Conservation (phyloP, 805 yeast species). For the Dipodascus albidus region DNA sequence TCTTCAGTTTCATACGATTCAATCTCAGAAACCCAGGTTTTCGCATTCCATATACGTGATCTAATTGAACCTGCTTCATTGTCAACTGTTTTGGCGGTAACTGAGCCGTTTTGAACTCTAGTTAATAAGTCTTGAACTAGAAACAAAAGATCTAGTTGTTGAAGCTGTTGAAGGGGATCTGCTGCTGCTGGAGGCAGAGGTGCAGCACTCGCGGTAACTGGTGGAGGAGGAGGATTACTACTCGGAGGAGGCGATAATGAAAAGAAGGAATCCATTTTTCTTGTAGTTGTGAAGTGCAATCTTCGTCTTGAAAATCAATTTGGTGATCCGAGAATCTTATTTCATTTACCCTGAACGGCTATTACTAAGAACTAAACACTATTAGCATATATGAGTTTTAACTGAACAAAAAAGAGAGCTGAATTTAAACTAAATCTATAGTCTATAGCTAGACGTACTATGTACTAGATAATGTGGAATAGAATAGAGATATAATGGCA, state of each 20-base stretch:
- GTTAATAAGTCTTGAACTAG: conserved; percentile 17
- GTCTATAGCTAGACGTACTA: too few relatives aligned
- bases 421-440: too few relatives aligned
- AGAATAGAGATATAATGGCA: too few relatives aligned
- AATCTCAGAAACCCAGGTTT: conserved; percentile 11
- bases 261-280: not conserved
- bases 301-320: too few relatives aligned
- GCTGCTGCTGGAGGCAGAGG: not conserved
- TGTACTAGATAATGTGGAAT: too few relatives aligned
- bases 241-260: not conserved
- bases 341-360: not conserved
- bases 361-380: not conserved
- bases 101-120: conserved; percentile 12
- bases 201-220: not conserved
- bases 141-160: conserved; percentile 19
- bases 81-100: conserved; percentile 19
- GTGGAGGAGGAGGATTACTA: not conserved
- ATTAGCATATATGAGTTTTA: too few relatives aligned
- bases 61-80: conserved; percentile 22
- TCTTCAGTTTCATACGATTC: conserved; percentile 13
- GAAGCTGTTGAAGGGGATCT: conserved; percentile 4
- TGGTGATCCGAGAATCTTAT: not conserved
- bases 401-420: too few relatives aligned
- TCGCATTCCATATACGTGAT: conserved; percentile 16
- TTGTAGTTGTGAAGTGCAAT: not conserved